A percentile compares a stretch with the other conserved stretches of the same genome.
Evolutionary conservation across 2,329 filamentous ascomycete species (phyloP).

Genomic region (Xylaria hypoxylon): DNA sequence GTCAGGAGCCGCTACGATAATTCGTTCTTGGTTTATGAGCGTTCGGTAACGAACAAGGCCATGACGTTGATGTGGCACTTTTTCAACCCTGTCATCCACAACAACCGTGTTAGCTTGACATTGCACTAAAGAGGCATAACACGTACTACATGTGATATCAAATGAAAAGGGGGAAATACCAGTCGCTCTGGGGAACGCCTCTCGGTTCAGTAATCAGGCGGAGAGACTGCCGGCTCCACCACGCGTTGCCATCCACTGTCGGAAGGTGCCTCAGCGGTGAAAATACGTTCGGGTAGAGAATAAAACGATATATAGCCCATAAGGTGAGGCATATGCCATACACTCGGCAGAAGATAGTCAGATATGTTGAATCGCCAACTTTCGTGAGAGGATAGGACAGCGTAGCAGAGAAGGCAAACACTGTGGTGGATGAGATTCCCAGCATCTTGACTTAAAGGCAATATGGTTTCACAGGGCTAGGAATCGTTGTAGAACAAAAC

Average conservation of each 20-base stretch:
- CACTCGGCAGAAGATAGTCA: constrained; percentile 19
- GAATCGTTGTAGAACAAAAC: neutral
- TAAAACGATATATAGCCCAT: constrained; percentile 28
- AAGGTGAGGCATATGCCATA: constrained; percentile 19
- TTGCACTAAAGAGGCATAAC: neutral
- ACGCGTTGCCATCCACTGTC: constrained; percentile 34
- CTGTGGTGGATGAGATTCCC: constrained; percentile 1
- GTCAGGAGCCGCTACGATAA: constrained; percentile 31
- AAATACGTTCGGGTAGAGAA: constrained; percentile 39
- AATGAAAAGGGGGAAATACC: constrained; percentile 19
- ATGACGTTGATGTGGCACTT: constrained; percentile 23
- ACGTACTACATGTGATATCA: neutral
- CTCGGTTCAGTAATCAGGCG: constrained; percentile 28
- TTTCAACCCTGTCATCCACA: constrained; percentile 25
- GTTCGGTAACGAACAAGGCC: constrained; percentile 36
- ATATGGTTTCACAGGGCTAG: neutral
- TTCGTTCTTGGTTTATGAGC: constrained; percentile 26
- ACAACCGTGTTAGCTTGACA: constrained; percentile 14
- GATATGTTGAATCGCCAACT: constrained; percentile 22
- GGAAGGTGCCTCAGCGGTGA: constrained; percentile 39
- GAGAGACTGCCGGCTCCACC: constrained; percentile 38
- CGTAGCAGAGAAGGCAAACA: constrained; percentile 19
- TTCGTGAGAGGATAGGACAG: constrained; percentile 34
- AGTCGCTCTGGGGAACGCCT: constrained; percentile 34
- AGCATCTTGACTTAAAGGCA: constrained; percentile 31